Conservation (phyloP, 192 early-diverging fungal species). For the Pilaira anomala region DNA sequence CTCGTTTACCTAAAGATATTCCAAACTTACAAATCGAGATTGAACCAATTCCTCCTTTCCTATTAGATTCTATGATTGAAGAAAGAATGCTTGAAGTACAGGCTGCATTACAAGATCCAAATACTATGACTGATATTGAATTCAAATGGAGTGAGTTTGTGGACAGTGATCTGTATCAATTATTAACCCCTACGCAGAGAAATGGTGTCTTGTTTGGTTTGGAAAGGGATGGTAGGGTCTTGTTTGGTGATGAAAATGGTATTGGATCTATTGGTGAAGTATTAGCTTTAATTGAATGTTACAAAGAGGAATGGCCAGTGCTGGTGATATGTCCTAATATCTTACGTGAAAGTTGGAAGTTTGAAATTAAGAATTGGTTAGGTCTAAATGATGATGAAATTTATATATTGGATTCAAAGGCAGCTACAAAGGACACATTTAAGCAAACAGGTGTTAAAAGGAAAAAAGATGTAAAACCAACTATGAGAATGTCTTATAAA, state of each 20-base stretch:
- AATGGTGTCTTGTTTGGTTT: conserved; percentile 36
- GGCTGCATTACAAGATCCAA: background rate
- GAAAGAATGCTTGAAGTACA: background rate
- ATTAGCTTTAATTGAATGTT: conserved; percentile 34
- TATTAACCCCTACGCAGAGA: conserved; percentile 35
- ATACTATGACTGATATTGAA: background rate
- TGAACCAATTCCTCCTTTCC: background rate
- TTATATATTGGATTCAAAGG: background rate
- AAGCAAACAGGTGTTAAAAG: too few species aligned
- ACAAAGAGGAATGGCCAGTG: conserved; percentile 41
- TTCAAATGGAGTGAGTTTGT: conserved; percentile 4
- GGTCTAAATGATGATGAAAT: conserved; percentile 31
- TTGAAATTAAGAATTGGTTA: conserved; percentile 48
- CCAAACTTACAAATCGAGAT: background rate
- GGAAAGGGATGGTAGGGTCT: conserved; percentile 29
- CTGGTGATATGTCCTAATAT: conserved; percentile 47
- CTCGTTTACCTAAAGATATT: background rate
- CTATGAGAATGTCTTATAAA: too few species aligned
- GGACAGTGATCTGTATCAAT: conserved; percentile 12
- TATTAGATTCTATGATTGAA: background rate
- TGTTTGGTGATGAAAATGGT: conserved; percentile 94
- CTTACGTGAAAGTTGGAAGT: conserved; percentile 37
- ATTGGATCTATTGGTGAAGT: conserved; percentile 75
- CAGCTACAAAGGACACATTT: too few species aligned
- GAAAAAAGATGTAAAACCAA: too few species aligned